Evolutionary conservation across 345 rosid species (phyloP), one percentile per base, ranked within the genome.

Genomic region (Garcia nutans): DNA sequence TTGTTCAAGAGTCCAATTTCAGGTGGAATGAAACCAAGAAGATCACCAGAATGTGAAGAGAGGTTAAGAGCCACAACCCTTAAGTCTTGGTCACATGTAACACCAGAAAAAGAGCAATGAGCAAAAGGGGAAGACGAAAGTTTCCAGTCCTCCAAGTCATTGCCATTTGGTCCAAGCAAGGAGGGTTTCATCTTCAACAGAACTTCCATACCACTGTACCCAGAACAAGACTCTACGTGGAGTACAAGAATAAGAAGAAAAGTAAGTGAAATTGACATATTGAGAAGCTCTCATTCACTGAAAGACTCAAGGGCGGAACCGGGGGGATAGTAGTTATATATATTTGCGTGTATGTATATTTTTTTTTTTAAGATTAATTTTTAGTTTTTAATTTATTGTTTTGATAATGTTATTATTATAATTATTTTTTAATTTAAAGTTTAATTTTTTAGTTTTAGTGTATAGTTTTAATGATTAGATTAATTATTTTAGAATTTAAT

Each of bases 101-200:
- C 94, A 10, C 99, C 97, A 24, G 96, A 82, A 87, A 93, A 95
- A 69, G 74, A 86, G 70, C 99, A 95, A 77, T 95, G 99, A 62
- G 91, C 81, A 5, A 80, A 58, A 0, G 89, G 78, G 17, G 89
- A 85, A 28, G 76, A 0, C 1, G 91, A 82, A n/a, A 80, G 65
- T 47, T 19, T 23, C 99, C 99, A 95, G 77, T 95, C 90, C 12
- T 81, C 77, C 19, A 95, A 97, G 23, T 89, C 97, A 52, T 84
- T 16, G 60, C 86, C 88, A 1, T 77, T 80, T 0, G 73, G 87
- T n/a, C 89, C 93, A 50, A 64, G 71, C 90, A 95, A 75, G 76
- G 92, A 82, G 37, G 92, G 69, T 82, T 88, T 95, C 75, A 93
- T 86, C 83, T 78, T 88, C 70, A 91, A 76, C 28, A 95, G 92